phyloP scores from a whole-genome alignment of 2,329 filamentous ascomycete species.

The Aspergillus sp. region DNA sequence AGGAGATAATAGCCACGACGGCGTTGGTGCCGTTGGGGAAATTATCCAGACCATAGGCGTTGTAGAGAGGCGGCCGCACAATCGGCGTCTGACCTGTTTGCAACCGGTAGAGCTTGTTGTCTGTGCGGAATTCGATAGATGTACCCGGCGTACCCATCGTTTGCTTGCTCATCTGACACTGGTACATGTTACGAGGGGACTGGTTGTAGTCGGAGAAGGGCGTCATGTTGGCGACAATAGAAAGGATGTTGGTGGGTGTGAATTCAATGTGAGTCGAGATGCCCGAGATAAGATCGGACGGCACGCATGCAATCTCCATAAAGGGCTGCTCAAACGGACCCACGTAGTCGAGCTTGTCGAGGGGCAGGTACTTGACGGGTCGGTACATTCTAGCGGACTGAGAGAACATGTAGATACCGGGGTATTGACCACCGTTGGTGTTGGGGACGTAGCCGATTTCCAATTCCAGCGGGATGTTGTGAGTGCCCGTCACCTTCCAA shows the following conservation, averaged over 20 bases:
- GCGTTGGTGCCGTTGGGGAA: conserved; percentile 97
- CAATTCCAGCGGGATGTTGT: conserved; percentile 76
- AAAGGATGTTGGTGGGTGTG: conserved; percentile 93
- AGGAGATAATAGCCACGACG: conserved; percentile 95
- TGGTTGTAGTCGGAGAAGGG: conserved; percentile 99
- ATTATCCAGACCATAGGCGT: conserved; percentile 95
- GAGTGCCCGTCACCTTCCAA: conserved; percentile 90
- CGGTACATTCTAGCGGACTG: conserved; percentile 82
- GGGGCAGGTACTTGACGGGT: conserved; percentile 85
- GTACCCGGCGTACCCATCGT: conserved; percentile 96
- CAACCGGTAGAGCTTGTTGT: conserved; percentile 94
- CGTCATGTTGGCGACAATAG: conserved; percentile 97
- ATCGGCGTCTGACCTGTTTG: conserved; percentile 96
- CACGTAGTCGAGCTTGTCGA: conserved; percentile 82
- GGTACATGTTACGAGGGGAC: conserved; percentile 98
- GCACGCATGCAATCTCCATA: conserved; percentile 95
- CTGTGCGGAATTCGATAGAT: conserved; percentile 79
- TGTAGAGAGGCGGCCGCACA: conserved; percentile 87
- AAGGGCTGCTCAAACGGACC: conserved; percentile 95
- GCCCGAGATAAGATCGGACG: conserved; percentile 81
- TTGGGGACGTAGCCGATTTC: conserved; percentile 91
- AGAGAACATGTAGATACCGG: conserved; percentile 91
- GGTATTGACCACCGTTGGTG: conserved; percentile 90
- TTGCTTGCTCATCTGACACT: conserved; percentile 99
- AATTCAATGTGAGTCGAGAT: conserved; percentile 92